Evolutionary conservation across 768 basidiomycete genomes (phyloP).

Genomic region (Suillus lakei): DNA sequence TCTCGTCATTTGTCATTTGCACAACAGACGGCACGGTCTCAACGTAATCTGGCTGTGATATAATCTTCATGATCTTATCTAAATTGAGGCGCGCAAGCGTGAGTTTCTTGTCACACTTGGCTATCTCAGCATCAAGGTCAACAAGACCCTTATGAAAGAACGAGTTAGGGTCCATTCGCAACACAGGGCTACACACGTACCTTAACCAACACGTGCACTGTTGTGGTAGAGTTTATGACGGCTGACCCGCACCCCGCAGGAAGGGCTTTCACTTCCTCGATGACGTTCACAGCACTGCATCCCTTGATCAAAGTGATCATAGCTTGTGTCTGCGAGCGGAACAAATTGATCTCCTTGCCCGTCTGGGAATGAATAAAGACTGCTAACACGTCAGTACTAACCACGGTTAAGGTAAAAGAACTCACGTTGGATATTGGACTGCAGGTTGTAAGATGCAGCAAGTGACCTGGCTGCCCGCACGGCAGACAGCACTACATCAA

Average conservation of each 20-base stretch:
- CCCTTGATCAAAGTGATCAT: slow-evolving; percentile 88
- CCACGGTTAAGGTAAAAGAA: slow-evolving; percentile 9
- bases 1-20: slow-evolving; percentile 75
- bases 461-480: slow-evolving; percentile 83
- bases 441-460: slow-evolving; percentile 88
- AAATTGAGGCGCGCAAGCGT: slow-evolving; percentile 69
- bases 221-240: slow-evolving; percentile 74
- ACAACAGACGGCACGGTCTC: slow-evolving; percentile 82
- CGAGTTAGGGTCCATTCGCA: neutral
- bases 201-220: slow-evolving; percentile 84
- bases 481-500: slow-evolving; percentile 83
- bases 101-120: slow-evolving; percentile 90
- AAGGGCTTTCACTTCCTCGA: slow-evolving; percentile 58
- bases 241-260: slow-evolving; percentile 89
- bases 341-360: slow-evolving; percentile 63
- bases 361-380: slow-evolving; percentile 80
- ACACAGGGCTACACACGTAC: slow-evolving; percentile 46
- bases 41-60: slow-evolving; percentile 77
- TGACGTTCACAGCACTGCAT: slow-evolving; percentile 74
- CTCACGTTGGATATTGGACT: slow-evolving; percentile 81
- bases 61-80: slow-evolving; percentile 77
- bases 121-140: slow-evolving; percentile 85
- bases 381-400: slow-evolving; percentile 32
- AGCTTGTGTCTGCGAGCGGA: slow-evolving; percentile 75
- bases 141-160: slow-evolving; percentile 72